A percentile compares a stretch with the other conserved stretches of the same genome.
phyloP scores from a whole-genome alignment of 1,284 basidiomycete species.

The Trametes hirsuta region DNA sequence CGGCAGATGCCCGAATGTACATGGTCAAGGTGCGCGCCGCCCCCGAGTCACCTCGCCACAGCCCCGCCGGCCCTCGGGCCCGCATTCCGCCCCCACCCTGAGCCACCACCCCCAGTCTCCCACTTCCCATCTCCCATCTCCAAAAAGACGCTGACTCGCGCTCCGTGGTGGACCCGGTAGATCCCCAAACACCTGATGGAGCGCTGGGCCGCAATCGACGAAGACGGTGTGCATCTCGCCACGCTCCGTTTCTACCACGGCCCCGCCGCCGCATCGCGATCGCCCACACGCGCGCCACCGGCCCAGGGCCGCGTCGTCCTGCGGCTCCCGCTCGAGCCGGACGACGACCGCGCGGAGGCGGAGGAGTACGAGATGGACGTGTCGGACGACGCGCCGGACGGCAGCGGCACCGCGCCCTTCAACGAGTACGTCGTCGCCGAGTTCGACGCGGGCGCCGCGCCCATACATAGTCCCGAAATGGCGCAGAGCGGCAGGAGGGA shows the following conservation, averaged over 20 bases:
- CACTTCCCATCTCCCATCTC: no score
- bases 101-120: no score
- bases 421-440: slow-evolving; percentile 79
- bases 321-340: slow-evolving; percentile 61
- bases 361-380: slow-evolving; percentile 78
- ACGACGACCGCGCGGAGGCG: slow-evolving; percentile 45
- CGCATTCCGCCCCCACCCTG: no score
- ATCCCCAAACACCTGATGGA: slow-evolving; percentile 73
- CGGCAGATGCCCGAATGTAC: neutral
- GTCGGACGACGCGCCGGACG: slow-evolving; percentile 51
- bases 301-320: slow-evolving; percentile 65
- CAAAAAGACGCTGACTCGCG: neutral
- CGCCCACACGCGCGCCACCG: slow-evolving; percentile 25
- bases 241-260: slow-evolving; percentile 70
- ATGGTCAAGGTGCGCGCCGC: slow-evolving; percentile 5
- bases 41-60: neutral
- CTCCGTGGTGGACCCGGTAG: slow-evolving; percentile 36
- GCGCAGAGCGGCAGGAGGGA: neutral
- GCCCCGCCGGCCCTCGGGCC: neutral
- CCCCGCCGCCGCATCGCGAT: slow-evolving; percentile 29
- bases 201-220: slow-evolving; percentile 63
- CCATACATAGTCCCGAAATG: no score
- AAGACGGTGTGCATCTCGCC: slow-evolving; percentile 68
- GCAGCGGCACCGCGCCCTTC: slow-evolving; percentile 27
- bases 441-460: slow-evolving; percentile 41